These are phyloP conservation scores for Pythium rishiriense DNA, from an alignment of 352 stramenopile genomes.

Conservation along the genomic window DNA sequence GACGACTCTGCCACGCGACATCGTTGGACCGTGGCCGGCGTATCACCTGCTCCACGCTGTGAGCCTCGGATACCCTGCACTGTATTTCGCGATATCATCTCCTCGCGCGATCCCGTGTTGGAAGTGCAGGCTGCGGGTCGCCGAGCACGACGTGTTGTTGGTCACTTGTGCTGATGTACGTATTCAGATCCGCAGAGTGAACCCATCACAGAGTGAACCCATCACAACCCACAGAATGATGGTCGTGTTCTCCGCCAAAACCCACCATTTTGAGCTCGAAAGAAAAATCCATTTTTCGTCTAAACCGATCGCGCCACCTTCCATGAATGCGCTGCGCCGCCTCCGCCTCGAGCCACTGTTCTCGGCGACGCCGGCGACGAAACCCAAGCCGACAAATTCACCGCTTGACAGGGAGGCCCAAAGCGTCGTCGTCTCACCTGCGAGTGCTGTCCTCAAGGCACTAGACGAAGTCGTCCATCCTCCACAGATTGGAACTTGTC, in stretches of 20 bases:
- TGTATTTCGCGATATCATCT: no score
- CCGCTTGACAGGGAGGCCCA: background rate
- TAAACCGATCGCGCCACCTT: no score
- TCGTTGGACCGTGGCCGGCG: no score
- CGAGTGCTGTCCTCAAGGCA: background rate
- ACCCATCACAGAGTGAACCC: background rate
- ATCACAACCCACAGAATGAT: background rate
- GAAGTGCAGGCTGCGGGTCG: no score
- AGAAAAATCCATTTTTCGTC: no score
- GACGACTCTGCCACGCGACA: no score
- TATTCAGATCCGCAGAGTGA: background rate
- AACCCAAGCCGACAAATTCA: background rate
- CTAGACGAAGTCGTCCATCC: background rate
- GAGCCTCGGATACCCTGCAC: no score
- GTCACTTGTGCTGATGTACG: no score
- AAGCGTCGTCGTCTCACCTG: background rate
- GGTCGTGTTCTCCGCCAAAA: background rate
- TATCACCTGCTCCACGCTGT: no score
- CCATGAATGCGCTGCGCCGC: background rate
- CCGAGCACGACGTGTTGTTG: no score
- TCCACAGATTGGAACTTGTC: background rate
- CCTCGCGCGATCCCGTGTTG: no score
- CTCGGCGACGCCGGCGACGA: background rate
- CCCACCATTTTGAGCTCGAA: no score
- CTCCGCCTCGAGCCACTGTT: background rate